phyloP scores from a whole-genome alignment of 192 early-diverging fungal species.

The Anaeromyces robustus region DNA sequence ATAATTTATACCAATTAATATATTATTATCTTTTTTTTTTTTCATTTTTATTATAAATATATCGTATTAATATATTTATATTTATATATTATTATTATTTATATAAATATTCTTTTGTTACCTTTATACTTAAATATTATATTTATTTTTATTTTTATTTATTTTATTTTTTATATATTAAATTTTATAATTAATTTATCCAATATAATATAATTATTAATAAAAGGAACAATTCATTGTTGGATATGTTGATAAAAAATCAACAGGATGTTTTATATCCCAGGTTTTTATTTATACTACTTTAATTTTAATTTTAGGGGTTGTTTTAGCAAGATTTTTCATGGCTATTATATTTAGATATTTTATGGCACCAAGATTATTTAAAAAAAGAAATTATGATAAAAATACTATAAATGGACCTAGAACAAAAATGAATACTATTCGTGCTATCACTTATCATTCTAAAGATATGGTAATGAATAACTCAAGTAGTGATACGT shows the following conservation, averaged over 20 bases:
- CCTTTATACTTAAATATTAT: no score
- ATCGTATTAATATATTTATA: no score
- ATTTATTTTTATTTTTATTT: no score
- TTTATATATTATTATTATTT: no score
- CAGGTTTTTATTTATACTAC: constrained; percentile 68
- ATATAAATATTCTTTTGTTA: no score
- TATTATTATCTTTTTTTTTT: no score
- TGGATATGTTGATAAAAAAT: constrained; percentile 59
- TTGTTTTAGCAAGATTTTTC: constrained; percentile 1
- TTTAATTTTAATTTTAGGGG: constrained; percentile 27
- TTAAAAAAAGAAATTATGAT: neutral
- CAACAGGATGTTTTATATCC: constrained; percentile 66
- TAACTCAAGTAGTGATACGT: neutral
- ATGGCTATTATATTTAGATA: constrained; percentile 14
- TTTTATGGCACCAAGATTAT: neutral
- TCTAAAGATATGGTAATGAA: neutral
- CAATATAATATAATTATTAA: no score
- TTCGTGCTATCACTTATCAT: neutral
- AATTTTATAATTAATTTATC: no score
- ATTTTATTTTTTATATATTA: no score
- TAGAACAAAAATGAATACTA: neutral
- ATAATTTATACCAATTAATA: no score
- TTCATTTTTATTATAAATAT: no score
- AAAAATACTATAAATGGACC: neutral
- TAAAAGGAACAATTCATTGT: constrained; percentile 16